Evolutionary conservation across 2,329 filamentous ascomycete genomes (phyloP).

Genomic region (Stenocarpella maydis): DNA sequence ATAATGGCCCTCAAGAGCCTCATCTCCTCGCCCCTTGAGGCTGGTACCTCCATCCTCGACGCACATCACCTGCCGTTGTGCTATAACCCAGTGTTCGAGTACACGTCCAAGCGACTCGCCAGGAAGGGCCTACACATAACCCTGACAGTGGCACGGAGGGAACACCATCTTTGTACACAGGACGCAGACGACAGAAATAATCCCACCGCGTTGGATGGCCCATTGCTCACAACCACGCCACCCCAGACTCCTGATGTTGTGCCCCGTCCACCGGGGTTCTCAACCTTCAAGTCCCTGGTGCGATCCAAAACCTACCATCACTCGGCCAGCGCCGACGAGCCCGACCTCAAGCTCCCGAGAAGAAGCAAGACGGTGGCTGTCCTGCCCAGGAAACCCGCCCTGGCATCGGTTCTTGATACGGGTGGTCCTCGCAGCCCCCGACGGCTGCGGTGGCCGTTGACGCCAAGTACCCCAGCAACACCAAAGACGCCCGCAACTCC

Average conservation of each 20-base stretch:
- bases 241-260: conserved; percentile 38
- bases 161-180: conserved; percentile 59
- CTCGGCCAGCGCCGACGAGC: conserved; percentile 38
- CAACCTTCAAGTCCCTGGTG: conserved; percentile 50
- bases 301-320: conserved; percentile 48
- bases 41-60: conserved; percentile 66
- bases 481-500: conserved; percentile 17
- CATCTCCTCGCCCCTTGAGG: conserved; percentile 71
- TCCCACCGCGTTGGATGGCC: background rate
- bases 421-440: conserved; percentile 29
- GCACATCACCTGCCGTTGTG: conserved; percentile 64
- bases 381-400: conserved; percentile 24
- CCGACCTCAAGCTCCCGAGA: conserved; percentile 38
- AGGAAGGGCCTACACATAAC: conserved; percentile 64
- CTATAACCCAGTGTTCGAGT: conserved; percentile 64
- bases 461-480: conserved; percentile 7
- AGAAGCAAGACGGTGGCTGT: conserved; percentile 32
- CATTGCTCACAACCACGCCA: conserved; percentile 31
- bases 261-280: conserved; percentile 39
- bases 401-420: conserved; percentile 34
- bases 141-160: conserved; percentile 64
- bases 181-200: background rate
- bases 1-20: conserved; percentile 60
- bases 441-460: conserved; percentile 39
- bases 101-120: conserved; percentile 63